These are phyloP conservation scores for Omphalea diandra DNA, from an alignment of 441 rosid species.

Conservation along the genomic window DNA sequence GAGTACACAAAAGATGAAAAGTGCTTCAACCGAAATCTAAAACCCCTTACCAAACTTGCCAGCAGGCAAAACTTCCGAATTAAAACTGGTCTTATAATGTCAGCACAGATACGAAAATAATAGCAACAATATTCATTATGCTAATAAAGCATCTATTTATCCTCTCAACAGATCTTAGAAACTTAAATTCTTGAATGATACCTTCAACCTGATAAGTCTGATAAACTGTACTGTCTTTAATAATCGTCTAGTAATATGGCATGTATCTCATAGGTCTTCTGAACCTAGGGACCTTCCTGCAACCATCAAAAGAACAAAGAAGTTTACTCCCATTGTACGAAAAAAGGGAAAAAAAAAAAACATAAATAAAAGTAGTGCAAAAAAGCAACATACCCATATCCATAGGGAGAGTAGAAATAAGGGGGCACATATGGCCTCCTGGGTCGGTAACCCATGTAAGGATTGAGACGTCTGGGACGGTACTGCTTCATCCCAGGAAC, in stretches of 20 bases:
- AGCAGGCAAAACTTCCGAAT: background rate
- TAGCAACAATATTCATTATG: background rate
- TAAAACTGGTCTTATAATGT: background rate
- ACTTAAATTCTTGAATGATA: background rate
- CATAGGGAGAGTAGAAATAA: constrained; percentile 78
- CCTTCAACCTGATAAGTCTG: background rate
- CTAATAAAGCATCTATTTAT: background rate
- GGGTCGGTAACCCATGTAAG: constrained; percentile 59
- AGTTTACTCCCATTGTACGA: too few species aligned
- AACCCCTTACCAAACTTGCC: background rate
- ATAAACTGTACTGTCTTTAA: background rate
- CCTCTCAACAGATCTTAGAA: background rate
- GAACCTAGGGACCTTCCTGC: constrained; percentile 90
- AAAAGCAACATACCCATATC: constrained; percentile 66
- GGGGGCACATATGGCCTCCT: constrained; percentile 80
- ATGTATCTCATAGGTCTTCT: constrained; percentile 85
- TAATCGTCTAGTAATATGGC: constrained; percentile 61
- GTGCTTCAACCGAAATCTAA: background rate
- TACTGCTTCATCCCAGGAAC: constrained; percentile 93
- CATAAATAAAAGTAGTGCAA: background rate
- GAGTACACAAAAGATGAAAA: background rate
- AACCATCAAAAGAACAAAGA: constrained; percentile 13
- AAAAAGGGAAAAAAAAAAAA: background rate
- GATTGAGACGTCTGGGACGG: constrained; percentile 70
- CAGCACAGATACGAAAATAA: background rate